These are phyloP conservation scores for Trichomonascaceae sp. DNA, from an alignment of 1,139 yeast species.

Conservation along the genomic window DNA sequence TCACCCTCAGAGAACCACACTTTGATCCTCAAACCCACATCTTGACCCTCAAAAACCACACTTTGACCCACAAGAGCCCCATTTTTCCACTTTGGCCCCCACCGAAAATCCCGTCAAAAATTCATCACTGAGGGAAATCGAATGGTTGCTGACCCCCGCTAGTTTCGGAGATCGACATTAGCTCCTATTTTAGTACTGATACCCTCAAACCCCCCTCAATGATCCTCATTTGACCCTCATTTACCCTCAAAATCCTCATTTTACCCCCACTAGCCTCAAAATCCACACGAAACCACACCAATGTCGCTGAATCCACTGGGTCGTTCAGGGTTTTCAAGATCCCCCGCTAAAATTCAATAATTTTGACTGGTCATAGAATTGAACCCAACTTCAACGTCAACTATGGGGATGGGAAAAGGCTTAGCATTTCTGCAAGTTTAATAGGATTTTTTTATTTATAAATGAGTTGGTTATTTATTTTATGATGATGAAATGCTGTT, in stretches of 20 bases:
- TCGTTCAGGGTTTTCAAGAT: too few species aligned
- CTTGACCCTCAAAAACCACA: not conserved
- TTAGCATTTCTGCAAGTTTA: too few species aligned
- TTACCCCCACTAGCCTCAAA: not conserved
- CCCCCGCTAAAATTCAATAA: too few species aligned
- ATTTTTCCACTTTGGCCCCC: not conserved
- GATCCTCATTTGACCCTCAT: not conserved
- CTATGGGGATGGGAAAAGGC: too few species aligned
- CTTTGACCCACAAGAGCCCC: not conserved
- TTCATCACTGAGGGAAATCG: not conserved
- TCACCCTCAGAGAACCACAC: not conserved
- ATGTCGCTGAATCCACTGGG: not conserved
- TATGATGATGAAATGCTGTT: too few species aligned
- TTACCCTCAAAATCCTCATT: not conserved
- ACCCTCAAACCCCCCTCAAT: not conserved
- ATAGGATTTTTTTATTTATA: too few species aligned
- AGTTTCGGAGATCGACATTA: not conserved
- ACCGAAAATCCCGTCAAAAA: not conserved
- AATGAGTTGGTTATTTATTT: too few species aligned
- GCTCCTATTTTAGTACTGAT: not conserved
- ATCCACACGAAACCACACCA: not conserved
- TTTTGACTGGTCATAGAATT: too few species aligned
- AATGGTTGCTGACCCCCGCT: not conserved
- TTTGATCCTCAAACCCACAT: not conserved
- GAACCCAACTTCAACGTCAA: too few species aligned